These are phyloP conservation scores for Pugionium cornutum DNA, from an alignment of 345 rosid genomes.

Conservation along the genomic window DNA sequence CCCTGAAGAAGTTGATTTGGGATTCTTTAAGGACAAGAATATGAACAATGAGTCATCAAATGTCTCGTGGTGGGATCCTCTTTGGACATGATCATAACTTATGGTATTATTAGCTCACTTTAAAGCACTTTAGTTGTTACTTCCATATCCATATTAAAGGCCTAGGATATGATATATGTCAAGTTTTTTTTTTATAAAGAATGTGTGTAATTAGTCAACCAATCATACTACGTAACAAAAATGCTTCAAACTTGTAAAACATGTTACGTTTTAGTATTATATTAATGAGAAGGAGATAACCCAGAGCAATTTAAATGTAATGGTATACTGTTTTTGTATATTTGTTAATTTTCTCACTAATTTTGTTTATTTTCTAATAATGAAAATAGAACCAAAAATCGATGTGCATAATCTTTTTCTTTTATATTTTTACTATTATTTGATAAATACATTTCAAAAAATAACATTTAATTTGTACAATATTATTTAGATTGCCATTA, in stretches of 20 bases:
- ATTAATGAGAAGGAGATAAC: neutral
- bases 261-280: slow-evolving; percentile 31
- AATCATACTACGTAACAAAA: slow-evolving; percentile 35
- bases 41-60: slow-evolving; percentile 33
- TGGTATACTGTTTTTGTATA: slow-evolving; percentile 10
- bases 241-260: slow-evolving; percentile 23
- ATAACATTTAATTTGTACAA: no score
- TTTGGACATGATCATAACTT: slow-evolving; percentile 57
- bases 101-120: slow-evolving; percentile 40
- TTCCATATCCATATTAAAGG: slow-evolving; percentile 38
- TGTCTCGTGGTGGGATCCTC: slow-evolving; percentile 56
- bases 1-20: slow-evolving; percentile 46
- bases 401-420: no score
- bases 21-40: slow-evolving; percentile 44
- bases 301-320: neutral
- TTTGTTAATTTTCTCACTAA: neutral
- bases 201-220: slow-evolving; percentile 26
- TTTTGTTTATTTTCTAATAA: neutral
- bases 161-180: slow-evolving; percentile 38
- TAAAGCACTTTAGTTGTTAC: slow-evolving; percentile 43
- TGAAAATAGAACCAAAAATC: no score
- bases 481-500: no score
- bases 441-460: no score
- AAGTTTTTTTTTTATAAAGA: neutral
- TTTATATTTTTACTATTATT: no score